phyloP scores from a whole-genome alignment of 1,284 basidiomycete genomes.

The Leccinum fallax region DNA sequence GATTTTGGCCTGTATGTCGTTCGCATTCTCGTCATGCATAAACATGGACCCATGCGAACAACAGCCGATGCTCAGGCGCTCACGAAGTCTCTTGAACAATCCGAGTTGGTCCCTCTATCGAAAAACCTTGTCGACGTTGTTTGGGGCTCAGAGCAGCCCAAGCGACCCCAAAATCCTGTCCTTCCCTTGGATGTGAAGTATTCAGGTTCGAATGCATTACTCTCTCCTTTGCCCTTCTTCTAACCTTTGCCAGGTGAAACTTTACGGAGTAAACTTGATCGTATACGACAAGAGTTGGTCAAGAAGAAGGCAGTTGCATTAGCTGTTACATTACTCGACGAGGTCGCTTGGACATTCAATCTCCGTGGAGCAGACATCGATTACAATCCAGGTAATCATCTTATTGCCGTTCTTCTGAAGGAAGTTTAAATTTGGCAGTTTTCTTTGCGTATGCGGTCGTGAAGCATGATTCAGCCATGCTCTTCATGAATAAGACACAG shows the following conservation, averaged over 20 bases:
- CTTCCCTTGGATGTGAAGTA: conserved; percentile 74
- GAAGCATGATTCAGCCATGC: conserved; percentile 60
- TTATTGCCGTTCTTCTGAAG: neutral
- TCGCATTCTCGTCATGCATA: neutral
- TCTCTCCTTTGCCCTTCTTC: conserved; percentile 14
- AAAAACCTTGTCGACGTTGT: conserved; percentile 84
- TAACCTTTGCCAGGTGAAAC: conserved; percentile 53
- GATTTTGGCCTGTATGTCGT: conserved; percentile 59
- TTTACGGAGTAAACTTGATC: conserved; percentile 67
- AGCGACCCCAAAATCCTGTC: conserved; percentile 70
- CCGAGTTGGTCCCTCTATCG: conserved; percentile 62
- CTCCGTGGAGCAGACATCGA: conserved; percentile 91
- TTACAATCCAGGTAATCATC: conserved; percentile 74
- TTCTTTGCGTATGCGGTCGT: conserved; percentile 94
- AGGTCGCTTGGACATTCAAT: conserved; percentile 95
- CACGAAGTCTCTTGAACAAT: conserved; percentile 54
- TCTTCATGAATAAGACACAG: conserved; percentile 77
- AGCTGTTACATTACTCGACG: conserved; percentile 84
- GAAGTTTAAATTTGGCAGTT: conserved; percentile 48
- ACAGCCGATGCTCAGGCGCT: conserved; percentile 64
- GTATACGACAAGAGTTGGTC: conserved; percentile 63
- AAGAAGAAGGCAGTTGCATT: conserved; percentile 70
- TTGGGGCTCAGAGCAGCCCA: conserved; percentile 74
- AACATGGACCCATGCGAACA: conserved; percentile 1
- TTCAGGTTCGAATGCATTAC: conserved; percentile 44